Percentiles rank a stretch among this genome's conserved stretches.
phyloP scores from a whole-genome alignment of 352 stramenopile species.

The Phytopythium mirpurense region DNA sequence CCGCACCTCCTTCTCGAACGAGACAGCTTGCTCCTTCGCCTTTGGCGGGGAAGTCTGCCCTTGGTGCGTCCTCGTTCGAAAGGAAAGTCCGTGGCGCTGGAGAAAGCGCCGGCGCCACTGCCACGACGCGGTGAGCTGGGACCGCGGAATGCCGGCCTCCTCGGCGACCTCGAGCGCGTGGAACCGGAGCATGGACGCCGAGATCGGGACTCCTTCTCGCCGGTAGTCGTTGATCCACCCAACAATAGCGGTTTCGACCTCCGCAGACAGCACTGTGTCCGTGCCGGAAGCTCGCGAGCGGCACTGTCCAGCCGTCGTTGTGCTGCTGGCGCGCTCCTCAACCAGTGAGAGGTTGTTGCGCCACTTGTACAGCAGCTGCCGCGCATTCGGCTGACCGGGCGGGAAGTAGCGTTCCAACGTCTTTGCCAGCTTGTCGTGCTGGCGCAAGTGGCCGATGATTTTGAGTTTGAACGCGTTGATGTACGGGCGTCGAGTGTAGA shows the following conservation, averaged over 20 bases:
- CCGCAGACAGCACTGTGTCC: background rate
- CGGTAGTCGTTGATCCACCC: conserved; percentile 1
- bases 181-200: background rate
- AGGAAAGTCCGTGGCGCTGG: background rate
- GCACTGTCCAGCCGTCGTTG: background rate
- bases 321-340: background rate
- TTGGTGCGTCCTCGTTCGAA: background rate
- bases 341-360: background rate
- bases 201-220: background rate
- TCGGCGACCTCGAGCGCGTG: background rate
- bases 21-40: background rate
- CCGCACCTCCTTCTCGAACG: background rate
- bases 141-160: background rate
- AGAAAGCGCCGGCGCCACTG: background rate
- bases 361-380: background rate
- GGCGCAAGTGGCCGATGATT: background rate
- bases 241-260: background rate
- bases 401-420: background rate
- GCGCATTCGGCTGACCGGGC: background rate
- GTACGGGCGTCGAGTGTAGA: background rate
- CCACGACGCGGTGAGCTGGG: background rate
- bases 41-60: background rate
- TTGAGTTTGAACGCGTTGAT: background rate
- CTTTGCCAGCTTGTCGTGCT: background rate
- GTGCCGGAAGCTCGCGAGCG: background rate